Conservation (phyloP, 2,329 filamentous ascomycete species). For the Cladosporium sp. region DNA sequence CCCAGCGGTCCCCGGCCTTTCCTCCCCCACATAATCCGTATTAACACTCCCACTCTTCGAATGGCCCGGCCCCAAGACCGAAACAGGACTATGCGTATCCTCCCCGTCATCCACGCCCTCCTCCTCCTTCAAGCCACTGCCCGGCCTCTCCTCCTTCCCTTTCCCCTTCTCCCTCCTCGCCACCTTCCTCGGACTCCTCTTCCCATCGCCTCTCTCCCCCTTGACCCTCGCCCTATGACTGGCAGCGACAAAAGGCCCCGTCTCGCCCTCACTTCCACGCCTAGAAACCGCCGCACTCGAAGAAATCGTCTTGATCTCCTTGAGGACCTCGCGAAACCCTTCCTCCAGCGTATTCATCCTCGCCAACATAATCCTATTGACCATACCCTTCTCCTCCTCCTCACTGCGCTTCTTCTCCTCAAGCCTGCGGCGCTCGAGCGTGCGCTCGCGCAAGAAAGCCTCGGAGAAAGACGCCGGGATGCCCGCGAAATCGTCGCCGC, state of each 20-base stretch:
- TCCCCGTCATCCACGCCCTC: background rate
- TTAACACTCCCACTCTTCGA: conserved; percentile 11
- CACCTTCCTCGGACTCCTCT: conserved; percentile 25
- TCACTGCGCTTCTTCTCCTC: conserved; percentile 34
- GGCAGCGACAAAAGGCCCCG: background rate
- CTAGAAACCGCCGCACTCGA: conserved; percentile 20
- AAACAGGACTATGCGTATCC: conserved; percentile 3
- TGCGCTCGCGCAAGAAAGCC: conserved; percentile 51
- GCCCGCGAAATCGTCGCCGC: conserved; percentile 2
- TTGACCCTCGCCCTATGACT: background rate
- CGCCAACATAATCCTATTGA: conserved; percentile 74
- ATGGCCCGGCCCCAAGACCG: conserved; percentile 9
- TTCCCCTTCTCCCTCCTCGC: conserved; percentile 17
- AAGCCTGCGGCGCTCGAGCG: conserved; percentile 43
- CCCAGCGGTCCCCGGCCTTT: too few species aligned
- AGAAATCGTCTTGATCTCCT: conserved; percentile 32
- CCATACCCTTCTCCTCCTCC: conserved; percentile 64
- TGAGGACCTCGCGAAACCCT: conserved; percentile 68
- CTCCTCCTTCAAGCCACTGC: conserved; percentile 8
- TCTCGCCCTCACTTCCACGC: conserved; percentile 28
- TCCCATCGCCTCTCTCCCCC: conserved; percentile 17
- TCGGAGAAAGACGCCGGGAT: conserved; percentile 33
- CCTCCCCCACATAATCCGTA: too few species aligned
- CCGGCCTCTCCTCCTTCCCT: conserved; percentile 18
- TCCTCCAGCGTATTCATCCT: conserved; percentile 93